Evolutionary conservation across 1,139 yeast species (phyloP), one percentile per base, ranked within the genome.

Genomic region (Protomyces lactucae-debilis): DNA sequence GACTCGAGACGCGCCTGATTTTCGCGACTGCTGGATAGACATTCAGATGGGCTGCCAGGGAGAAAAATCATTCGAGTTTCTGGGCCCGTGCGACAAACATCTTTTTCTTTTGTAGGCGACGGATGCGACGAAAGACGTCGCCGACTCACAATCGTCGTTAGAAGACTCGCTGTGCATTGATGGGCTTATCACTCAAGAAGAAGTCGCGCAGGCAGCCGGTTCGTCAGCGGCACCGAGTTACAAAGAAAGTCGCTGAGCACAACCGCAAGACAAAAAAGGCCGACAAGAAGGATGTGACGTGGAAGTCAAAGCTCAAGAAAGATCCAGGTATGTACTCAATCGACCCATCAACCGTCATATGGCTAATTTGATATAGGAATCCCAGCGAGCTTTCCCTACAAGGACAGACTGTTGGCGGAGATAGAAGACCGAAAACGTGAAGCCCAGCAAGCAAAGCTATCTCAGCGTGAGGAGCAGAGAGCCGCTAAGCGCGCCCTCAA

Each of bases 181-280:
- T 43, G 48, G 48, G 48, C 21, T 21, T 43, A 9, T 43, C 48
- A 21, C 23, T 43, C 10, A 53, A 55, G 52, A 55, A 56, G 37
- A 55, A 61, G 46, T 52, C 59, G 18, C 92, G 92, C 78, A 84
- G 97, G 78, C 82, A 85, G 64, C 83, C 93, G 75, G 92, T 98
- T 74, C 90, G 95, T 76, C 85, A 92, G 88, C 84, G 92, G 75
- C 96, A 91, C 76, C 98, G 98, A 70, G 90, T 93, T 74, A 88
- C 90, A 79, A 93, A 91, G 84, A 93, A 93, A 78, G 92, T 96
- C 2, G 83, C 93, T 55, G 97, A 98, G 28, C 95, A 92, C 72
- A 82, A 87, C 71, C 85, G 96, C 76, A 93, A 93, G 76, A 88
- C 88, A 74, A 83, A 82, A 71, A 93, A 93, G 77, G 71, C 76